phyloP scores from a whole-genome alignment of 129 eudicot species.

The Ambrosia artemisiifolia region DNA sequence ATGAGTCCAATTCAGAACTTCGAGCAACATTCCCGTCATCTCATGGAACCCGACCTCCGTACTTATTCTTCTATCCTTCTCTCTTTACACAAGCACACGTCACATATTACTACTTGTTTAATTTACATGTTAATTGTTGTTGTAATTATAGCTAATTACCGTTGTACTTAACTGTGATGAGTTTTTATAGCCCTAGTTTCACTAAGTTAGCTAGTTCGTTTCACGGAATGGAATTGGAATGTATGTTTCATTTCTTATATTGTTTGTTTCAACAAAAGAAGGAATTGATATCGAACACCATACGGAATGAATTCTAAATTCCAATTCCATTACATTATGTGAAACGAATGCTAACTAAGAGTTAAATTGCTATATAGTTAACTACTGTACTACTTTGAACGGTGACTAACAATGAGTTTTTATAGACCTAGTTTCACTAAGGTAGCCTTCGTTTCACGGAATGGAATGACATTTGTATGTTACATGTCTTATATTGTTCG shows the following conservation, averaged over 20 bases:
- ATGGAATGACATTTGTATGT: too few relatives aligned
- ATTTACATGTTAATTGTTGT: background rate
- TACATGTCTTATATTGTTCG: too few relatives aligned
- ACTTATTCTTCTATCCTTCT: slow-evolving; percentile 11
- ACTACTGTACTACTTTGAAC: background rate
- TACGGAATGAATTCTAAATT: too few relatives aligned
- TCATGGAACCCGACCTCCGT: slow-evolving; percentile 82
- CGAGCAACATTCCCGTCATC: slow-evolving; percentile 92
- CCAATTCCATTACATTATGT: too few relatives aligned
- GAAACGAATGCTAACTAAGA: too few relatives aligned
- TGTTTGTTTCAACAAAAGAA: too few relatives aligned
- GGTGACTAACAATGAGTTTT: background rate
- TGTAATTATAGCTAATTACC: background rate
- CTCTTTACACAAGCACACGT: slow-evolving; percentile 10
- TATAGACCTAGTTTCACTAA: background rate
- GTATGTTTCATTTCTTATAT: too few relatives aligned
- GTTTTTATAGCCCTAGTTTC: background rate
- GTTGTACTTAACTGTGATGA: background rate
- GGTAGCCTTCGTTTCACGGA: too few relatives aligned
- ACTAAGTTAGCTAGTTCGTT: too few relatives aligned
- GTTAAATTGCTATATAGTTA: background rate
- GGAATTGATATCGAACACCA: too few relatives aligned
- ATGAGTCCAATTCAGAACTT: slow-evolving; percentile 96
- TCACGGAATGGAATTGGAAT: too few relatives aligned
- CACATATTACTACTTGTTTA: background rate